Evolutionary conservation across 1,284 basidiomycete genomes (phyloP).

Genomic region (Apiotrichum gamsii): DNA sequence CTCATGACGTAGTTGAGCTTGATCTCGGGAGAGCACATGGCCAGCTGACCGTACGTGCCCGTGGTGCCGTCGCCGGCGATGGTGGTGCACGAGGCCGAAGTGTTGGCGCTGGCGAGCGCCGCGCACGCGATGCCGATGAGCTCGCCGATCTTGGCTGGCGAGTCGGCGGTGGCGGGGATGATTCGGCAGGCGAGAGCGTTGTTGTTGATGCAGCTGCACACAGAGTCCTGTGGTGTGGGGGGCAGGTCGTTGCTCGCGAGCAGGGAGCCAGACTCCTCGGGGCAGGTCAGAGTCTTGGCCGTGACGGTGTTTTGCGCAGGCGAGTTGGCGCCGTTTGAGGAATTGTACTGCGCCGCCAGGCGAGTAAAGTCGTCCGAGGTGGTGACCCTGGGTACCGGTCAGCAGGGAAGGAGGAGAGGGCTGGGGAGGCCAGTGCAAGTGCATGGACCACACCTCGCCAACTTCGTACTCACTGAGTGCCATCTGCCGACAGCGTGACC

Average conservation of each 20-base stretch:
- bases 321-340: constrained; percentile 56
- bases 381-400: constrained; percentile 30
- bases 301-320: constrained; percentile 57
- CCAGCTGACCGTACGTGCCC: constrained; percentile 68
- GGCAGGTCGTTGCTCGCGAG: constrained; percentile 66
- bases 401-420: neutral
- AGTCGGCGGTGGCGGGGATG: constrained; percentile 58
- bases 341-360: constrained; percentile 60
- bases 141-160: constrained; percentile 61
- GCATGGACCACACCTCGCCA: too few relatives aligned
- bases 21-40: constrained; percentile 61
- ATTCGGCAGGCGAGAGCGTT: constrained; percentile 65
- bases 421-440: too few relatives aligned
- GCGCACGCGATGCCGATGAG: constrained; percentile 63
- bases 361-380: constrained; percentile 55
- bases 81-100: constrained; percentile 54
- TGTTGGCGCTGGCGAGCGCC: constrained; percentile 58
- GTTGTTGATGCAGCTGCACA: constrained; percentile 69
- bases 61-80: constrained; percentile 66
- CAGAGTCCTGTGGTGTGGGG: constrained; percentile 69
- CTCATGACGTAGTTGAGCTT: constrained; percentile 80
- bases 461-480: constrained; percentile 31
- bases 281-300: constrained; percentile 60
- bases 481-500: constrained; percentile 58
- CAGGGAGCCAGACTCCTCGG: constrained; percentile 56